Conservation (phyloP, 331 rosid genomes). For the Cydonia oblonga region DNA sequence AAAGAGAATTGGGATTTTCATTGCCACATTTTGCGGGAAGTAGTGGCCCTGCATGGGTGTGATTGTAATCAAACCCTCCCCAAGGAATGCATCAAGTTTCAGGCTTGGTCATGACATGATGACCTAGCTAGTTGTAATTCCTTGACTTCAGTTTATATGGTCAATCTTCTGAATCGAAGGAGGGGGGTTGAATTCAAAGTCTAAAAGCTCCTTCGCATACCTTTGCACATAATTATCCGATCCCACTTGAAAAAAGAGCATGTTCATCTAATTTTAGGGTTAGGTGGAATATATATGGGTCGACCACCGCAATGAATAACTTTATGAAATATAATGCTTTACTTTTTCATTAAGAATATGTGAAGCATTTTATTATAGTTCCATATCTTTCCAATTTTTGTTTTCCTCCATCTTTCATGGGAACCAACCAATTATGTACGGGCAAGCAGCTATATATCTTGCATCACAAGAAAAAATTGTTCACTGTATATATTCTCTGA, state of each 20-base stretch:
- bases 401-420: background rate
- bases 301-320: background rate
- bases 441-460: background rate
- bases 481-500: conserved; percentile 13
- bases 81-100: background rate
- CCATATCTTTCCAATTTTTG: background rate
- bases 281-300: background rate
- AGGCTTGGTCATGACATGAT: conserved; percentile 13
- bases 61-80: conserved; percentile 9
- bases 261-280: background rate
- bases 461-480: background rate
- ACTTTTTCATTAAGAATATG: background rate
- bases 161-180: conserved; percentile 8
- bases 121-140: conserved; percentile 12
- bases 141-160: conserved; percentile 15
- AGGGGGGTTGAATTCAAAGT: conserved; percentile 37
- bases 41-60: background rate
- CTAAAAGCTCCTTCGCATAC: too few relatives aligned
- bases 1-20: background rate
- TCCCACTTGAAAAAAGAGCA: conserved; percentile 18
- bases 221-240: too few relatives aligned
- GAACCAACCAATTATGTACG: background rate
- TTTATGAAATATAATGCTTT: conserved; percentile 1
- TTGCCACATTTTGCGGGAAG: conserved; percentile 8
- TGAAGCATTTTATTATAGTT: too few relatives aligned